Percentiles rank a stretch among this genome's conserved stretches.
Evolutionary conservation across 1,139 yeast genomes (phyloP).

Genomic region (Casaregolazyma lundiana): DNA sequence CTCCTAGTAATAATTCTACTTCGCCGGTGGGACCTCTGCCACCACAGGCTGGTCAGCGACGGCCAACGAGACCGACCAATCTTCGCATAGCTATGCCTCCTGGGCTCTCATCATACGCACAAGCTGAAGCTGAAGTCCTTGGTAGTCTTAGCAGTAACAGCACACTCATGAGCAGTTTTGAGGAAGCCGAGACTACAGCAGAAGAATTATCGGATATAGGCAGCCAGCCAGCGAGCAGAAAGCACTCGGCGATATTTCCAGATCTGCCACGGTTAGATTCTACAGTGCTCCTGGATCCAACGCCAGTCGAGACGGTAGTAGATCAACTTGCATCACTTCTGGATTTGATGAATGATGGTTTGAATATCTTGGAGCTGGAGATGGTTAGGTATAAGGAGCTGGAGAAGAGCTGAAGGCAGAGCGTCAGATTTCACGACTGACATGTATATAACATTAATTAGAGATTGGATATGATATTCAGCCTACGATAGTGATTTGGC

Average conservation of each 20-base stretch:
- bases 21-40: background rate
- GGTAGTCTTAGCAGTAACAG: background rate
- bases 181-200: slow-evolving; percentile 14
- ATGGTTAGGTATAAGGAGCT: background rate
- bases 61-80: slow-evolving; percentile 8
- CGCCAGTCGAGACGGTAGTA: slow-evolving; percentile 28
- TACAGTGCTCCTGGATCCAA: slow-evolving; percentile 29
- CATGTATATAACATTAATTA: too few species aligned
- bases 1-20: slow-evolving; percentile 12
- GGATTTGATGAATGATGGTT: slow-evolving; percentile 27
- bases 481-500: too few species aligned
- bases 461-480: too few species aligned
- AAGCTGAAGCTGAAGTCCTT: background rate
- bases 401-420: background rate
- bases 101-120: background rate
- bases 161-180: slow-evolving; percentile 1
- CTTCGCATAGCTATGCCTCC: slow-evolving; percentile 10
- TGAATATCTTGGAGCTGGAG: slow-evolving; percentile 19
- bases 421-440: too few species aligned
- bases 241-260: slow-evolving; percentile 17
- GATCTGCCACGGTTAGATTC: slow-evolving; percentile 26
- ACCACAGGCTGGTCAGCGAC: slow-evolving; percentile 1
- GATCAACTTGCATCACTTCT: slow-evolving; percentile 29
- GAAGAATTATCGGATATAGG: slow-evolving; percentile 14
- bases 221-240: background rate